Evolutionary conservation across 176 grass and related monocot genomes (phyloP).

Genomic region (Thinopyrum elongatum): DNA sequence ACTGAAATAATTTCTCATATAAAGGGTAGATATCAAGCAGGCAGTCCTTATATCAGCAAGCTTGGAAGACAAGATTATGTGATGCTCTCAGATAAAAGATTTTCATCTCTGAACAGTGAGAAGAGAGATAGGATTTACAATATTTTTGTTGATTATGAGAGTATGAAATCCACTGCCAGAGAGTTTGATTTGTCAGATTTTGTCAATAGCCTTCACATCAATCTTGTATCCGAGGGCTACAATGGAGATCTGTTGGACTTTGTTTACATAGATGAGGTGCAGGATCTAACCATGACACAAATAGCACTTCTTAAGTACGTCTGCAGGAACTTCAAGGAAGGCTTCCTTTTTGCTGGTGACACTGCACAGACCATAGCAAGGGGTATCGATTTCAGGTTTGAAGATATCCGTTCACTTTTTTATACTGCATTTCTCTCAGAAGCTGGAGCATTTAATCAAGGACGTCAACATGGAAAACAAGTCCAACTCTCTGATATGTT

Average conservation of each 20-base stretch:
- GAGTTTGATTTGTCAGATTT: slow-evolving; percentile 92
- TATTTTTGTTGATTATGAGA: slow-evolving; percentile 80
- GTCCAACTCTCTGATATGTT: slow-evolving; percentile 53
- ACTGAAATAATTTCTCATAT: slow-evolving; percentile 94
- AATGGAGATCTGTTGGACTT: slow-evolving; percentile 55
- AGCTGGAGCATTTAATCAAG: slow-evolving; percentile 8
- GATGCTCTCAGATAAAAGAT: slow-evolving; percentile 58
- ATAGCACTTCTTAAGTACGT: slow-evolving; percentile 79
- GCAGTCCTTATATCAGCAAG: background rate
- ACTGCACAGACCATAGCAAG: slow-evolving; percentile 88
- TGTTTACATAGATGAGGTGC: slow-evolving; percentile 94
- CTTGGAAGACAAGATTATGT: slow-evolving; percentile 57
- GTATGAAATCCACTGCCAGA: slow-evolving; percentile 42
- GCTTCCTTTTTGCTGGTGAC: slow-evolving; percentile 88
- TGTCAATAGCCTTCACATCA: slow-evolving; percentile 54
- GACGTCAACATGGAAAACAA: slow-evolving; percentile 42
- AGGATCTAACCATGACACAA: slow-evolving; percentile 81
- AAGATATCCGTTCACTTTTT: slow-evolving; percentile 81
- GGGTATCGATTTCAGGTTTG: slow-evolving; percentile 88
- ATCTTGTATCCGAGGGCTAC: slow-evolving; percentile 43
- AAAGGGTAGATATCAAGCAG: slow-evolving; percentile 45
- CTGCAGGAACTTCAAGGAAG: slow-evolving; percentile 73
- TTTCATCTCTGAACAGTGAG: slow-evolving; percentile 57
- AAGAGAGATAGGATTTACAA: slow-evolving; percentile 64
- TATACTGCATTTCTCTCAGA: slow-evolving; percentile 66